Base-by-base conservation (phyloP, 2,329 filamentous ascomycete genomes). In the Ilyonectria mors-panacis region DNA sequence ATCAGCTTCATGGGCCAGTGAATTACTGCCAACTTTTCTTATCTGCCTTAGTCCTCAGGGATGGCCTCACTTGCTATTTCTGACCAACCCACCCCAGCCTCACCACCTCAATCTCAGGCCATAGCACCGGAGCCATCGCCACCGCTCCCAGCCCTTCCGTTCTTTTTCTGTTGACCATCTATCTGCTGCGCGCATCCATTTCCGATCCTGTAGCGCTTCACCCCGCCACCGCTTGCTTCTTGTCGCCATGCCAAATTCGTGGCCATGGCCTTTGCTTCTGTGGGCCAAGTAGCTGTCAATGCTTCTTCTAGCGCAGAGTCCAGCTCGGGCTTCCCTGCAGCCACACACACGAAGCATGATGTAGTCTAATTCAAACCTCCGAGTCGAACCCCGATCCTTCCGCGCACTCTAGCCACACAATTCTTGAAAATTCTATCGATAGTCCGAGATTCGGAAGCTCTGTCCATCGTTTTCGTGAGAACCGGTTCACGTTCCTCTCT, bases 11-110 rank as follows among this genome's bases (percentile, higher is more conserved):
- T 57, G 44, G 59, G 51, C 54, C 33, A 21, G n/a, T 23, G 21
- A 19, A 19, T 63, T 56, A 63, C 59, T 63, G 59, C 59, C 59
- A 63, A 63, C 59, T 63, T 63, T 63, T 57, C 44, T 44, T 17
- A 30, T 15, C 42, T 19, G 19, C 51, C 47, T 19, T 30, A 21
- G 15, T 21, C 42, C 42, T 35, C 50, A 33, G 33, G 30, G 54
- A 56, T 54, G 12, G 17, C 30, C 33, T 42, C 28, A n/a, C 45
- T 57, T n/a, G 12, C 47, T 26, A 33, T 53, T 45, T 53, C n/a
- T 39, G 59, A 45, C 15, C 30, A 30, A 33, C 48, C 26, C 35
- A n/a, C 51, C 28, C 51, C 23, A 56, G 30, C 23, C 44, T 56
- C 51, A 26, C 35, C 33, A 37, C 42, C 51, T 48, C 51, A 50